Evolutionary conservation across 2,329 filamentous ascomycete genomes (phyloP), one percentile per base, ranked within the genome.

Genomic region (Mollisiaceae sp.): DNA sequence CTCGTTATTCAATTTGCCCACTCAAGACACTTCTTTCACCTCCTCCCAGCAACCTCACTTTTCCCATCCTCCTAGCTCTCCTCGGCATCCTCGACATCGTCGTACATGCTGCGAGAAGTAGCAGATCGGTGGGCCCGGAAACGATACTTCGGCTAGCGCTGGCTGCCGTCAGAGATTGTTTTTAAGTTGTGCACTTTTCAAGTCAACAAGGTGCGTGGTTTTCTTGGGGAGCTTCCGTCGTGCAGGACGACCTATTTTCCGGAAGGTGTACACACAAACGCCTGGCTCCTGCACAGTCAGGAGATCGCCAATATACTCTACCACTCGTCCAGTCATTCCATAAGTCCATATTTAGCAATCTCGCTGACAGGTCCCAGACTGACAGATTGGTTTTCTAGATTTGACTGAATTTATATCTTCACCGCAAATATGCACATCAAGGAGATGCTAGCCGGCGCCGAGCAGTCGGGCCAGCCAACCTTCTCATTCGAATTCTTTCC

Each of bases 401-500:
- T n/a, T n/a, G 27, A 52, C 38, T 56, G 11, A 12, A 41, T 41
- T 60, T 2, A 20, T 24, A n/a, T 39, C 41, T 57, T 55, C 61
- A 59, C 59, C 62, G 54, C 67, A 85, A 89, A 77, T 70, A 98
- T 99, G 94, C 95, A 98, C 82, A 94, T 99, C 85, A 92, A 90
- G 72, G 89, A 95, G 74, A 97, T 97, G 85, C 86, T 99, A 75
- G 84, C 87, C 73, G 91, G 94, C 74, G 89, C 94, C 79, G 88
- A 93, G 80, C 86, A 86, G 81, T 88, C 89, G 75, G 88, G 89
- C 77, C 87, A 91, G 75, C 91, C 94, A 65, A 95, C 93, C 77
- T 97, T 97, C 84, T 99, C 95, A 66, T 99, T 99, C 83, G 95
- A 99, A 80, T 99, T 97, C 85, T 99, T 99, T 81, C 95, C 95